phyloP scores from a whole-genome alignment of 2,329 filamentous ascomycete genomes.

The Apiospora rasikravindrae region DNA sequence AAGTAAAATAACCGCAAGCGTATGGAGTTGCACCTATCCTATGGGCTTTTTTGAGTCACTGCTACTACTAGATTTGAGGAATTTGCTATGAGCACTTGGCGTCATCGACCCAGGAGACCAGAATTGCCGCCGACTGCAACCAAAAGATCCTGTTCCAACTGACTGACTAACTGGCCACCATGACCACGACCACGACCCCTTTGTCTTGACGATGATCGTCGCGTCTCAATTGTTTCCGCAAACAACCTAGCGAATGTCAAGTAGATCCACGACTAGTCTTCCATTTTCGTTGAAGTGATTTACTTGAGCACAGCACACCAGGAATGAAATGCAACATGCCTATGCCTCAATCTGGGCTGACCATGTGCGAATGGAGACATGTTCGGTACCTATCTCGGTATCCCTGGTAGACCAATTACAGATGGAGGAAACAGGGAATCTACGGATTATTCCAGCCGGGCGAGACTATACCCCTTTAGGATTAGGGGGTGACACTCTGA shows the following conservation, averaged over 20 bases:
- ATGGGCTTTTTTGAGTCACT: not conserved
- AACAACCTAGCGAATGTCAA: not conserved
- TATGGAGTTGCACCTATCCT: not conserved
- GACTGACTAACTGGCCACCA: not conserved
- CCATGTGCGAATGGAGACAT: constrained; percentile 15
- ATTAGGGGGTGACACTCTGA: constrained; percentile 5
- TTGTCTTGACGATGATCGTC: not conserved
- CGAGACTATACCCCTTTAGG: not conserved
- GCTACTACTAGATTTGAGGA: not conserved
- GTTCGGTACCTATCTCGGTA: not conserved
- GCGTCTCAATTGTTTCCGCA: constrained; percentile 7
- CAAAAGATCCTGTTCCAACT: not conserved
- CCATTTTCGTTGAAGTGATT: not conserved
- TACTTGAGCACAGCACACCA: not conserved
- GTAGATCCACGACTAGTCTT: not conserved
- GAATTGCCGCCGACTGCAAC: constrained; percentile 14
- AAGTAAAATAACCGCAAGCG: not conserved
- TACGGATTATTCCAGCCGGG: constrained; percentile 13
- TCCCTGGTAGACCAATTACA: not conserved
- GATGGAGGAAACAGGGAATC: constrained; percentile 6
- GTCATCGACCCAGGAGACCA: not conserved
- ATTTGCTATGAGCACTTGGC: not conserved
- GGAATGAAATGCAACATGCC: not conserved
- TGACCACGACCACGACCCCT: constrained; percentile 3
- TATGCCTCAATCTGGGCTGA: not conserved